These are phyloP conservation scores for Pyrenophora seminiperda DNA, from an alignment of 2,329 filamentous ascomycete species.

Conservation along the genomic window DNA sequence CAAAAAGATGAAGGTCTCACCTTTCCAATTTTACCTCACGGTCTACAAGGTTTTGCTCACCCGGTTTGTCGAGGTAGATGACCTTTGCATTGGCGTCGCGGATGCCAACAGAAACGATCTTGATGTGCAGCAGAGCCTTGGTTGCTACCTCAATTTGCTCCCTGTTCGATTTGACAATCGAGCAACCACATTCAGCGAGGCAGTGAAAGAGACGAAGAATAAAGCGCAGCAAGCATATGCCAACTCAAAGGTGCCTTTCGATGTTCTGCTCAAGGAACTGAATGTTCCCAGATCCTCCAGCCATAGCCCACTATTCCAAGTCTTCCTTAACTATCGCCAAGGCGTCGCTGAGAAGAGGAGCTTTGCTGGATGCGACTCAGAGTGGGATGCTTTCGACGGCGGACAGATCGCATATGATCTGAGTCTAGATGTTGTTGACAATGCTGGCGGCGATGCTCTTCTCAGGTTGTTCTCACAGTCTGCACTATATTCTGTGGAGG, in stretches of 20 bases:
- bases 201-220: conserved; percentile 31
- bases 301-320: conserved; percentile 58
- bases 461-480: no score
- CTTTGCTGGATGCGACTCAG: conserved; percentile 45
- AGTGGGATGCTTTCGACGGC: not conserved
- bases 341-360: conserved; percentile 44
- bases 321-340: conserved; percentile 55
- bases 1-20: not conserved
- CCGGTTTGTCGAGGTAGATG: conserved; percentile 30
- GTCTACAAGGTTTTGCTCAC: conserved; percentile 40
- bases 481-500: no score
- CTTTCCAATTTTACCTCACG: conserved; percentile 44
- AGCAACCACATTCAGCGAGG: conserved; percentile 35
- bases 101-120: conserved; percentile 52
- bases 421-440: no score
- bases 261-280: conserved; percentile 55
- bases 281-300: conserved; percentile 47
- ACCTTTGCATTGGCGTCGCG: conserved; percentile 56
- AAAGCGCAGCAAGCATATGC: conserved; percentile 47
- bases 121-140: conserved; percentile 47
- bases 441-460: no score
- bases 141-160: conserved; percentile 57
- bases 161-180: no score
- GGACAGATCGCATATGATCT: no score
- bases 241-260: conserved; percentile 56